Base-by-base conservation (phyloP, 2,329 filamentous ascomycete genomes). In the Fusarium sp. region DNA sequence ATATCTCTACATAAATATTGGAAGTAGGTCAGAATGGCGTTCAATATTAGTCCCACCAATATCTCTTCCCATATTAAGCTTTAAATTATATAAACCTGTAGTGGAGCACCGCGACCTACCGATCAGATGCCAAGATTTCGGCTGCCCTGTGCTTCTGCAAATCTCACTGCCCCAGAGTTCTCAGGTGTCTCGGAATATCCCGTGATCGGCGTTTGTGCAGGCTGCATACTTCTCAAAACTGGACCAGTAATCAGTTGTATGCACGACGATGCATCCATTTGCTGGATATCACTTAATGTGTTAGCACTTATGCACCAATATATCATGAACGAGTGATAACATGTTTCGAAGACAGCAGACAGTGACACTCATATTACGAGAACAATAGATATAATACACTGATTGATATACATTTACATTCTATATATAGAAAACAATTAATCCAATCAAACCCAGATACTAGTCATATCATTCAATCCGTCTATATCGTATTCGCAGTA, bases 401-500 rank as follows among this genome's bases (percentile, higher is more conserved):
- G 37, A 44, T 39, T 39, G 7, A 26, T 47, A 62, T n/a, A 1
- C 6, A 50, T 32, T 17, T 43, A 41, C 22, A 13, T 22, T 20
- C 13, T 28, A 19, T 37, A 40, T 3, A 26, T 19, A 47, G 4
- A 41, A 62, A 47, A 9, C 17, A 62, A 59, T 35, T 33, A 22
- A 14, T 11, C 5, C 9, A 48, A 32, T 15, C 22, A 40, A 33
- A 3, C 11, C 28, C n/a, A 20, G 9, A 9, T 13, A 26, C 7
- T 14, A 8, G 5, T 9, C 17, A 20, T 11, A 40, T 35, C 37
- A 37, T 40, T 19, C 20, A 28, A 44, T 47, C 40, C 43, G 41
- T 53, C 47, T 9, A 47, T 43, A 8, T 50, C 30, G 46, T 59
- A 20, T 65, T 44, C 46, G 52, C 35, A 11, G 33, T 41, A 41